Conservation (phyloP, 164 flowering plant species). For the Annona cherimola region DNA sequence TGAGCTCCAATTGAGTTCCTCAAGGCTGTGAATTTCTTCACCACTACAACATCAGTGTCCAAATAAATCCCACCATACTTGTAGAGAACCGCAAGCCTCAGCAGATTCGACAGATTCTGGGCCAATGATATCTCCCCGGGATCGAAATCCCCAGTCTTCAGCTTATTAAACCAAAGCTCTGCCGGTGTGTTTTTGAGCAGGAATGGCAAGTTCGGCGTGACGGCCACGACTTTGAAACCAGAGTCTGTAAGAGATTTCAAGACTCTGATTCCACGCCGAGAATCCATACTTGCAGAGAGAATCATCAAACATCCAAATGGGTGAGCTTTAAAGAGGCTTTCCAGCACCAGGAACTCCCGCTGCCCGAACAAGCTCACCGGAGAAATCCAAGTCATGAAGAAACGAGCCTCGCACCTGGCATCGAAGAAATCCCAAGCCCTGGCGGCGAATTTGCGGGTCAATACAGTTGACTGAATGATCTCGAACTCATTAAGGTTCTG, state of each 20-base stretch:
- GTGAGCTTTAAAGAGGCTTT: conserved; percentile 64
- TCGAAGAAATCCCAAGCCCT: conserved; percentile 28
- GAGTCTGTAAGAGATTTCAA: conserved; percentile 41
- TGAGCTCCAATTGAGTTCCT: conserved; percentile 50
- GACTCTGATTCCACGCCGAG: conserved; percentile 33
- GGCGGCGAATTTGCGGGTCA: conserved; percentile 16
- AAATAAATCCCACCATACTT: conserved; percentile 49
- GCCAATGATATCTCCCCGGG: conserved; percentile 44
- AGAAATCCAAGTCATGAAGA: conserved; percentile 92
- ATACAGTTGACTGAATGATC: conserved; percentile 23
- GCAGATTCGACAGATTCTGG: conserved; percentile 46
- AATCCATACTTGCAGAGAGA: conserved; percentile 56
- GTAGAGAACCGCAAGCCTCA: conserved; percentile 41
- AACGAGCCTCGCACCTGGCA: conserved; percentile 34
- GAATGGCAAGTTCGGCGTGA: conserved; percentile 50
- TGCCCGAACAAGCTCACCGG: conserved; percentile 38
- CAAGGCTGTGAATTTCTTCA: conserved; percentile 30
- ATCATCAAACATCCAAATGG: conserved; percentile 68
- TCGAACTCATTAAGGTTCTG: conserved; percentile 20
- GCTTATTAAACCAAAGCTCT: conserved; percentile 51
- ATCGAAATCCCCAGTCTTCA: conserved; percentile 35
- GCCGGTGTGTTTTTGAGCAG: conserved; percentile 65
- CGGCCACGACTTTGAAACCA: conserved; percentile 43
- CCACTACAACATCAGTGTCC: conserved; percentile 45
- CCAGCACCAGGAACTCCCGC: conserved; percentile 52